Conservation (phyloP, 169 alveolate genomes). For the Eimeria tenella region DNA sequence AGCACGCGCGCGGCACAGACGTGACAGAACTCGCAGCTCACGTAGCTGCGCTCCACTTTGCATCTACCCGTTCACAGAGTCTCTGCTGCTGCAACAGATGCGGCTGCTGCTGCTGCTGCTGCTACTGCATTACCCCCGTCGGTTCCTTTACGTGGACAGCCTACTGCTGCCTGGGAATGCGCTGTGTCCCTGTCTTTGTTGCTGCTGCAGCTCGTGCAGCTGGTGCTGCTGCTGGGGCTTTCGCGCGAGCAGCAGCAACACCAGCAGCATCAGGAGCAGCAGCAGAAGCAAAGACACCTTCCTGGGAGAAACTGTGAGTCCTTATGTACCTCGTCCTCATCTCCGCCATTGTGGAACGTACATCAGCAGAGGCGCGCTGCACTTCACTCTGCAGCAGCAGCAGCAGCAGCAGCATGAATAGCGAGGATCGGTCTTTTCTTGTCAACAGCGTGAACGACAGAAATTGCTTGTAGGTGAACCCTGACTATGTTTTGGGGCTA, state of each 20-base stretch:
- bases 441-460: not conserved
- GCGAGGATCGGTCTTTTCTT: not conserved
- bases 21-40: not conserved
- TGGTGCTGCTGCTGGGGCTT: slow-evolving; percentile 16
- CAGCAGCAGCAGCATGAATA: slow-evolving; percentile 1
- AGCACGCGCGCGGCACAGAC: slow-evolving; percentile 9
- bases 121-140: not conserved
- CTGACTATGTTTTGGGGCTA: no score
- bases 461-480: no score
- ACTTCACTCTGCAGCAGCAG: slow-evolving; percentile 58
- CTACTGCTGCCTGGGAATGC: slow-evolving; percentile 67
- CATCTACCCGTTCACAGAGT: not conserved
- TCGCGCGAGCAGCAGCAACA: slow-evolving; percentile 11
- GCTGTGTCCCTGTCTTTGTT: slow-evolving; percentile 41
- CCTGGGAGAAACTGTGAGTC: slow-evolving; percentile 47
- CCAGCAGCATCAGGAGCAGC: slow-evolving; percentile 30
- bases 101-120: not conserved
- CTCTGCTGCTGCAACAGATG: not conserved
- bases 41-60: not conserved
- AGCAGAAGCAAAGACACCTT: slow-evolving; percentile 8
- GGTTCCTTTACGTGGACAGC: slow-evolving; percentile 52
- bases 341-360: slow-evolving; percentile 63
- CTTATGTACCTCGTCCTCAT: slow-evolving; percentile 72
- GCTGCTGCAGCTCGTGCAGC: slow-evolving; percentile 1
- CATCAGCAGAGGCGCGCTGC: slow-evolving; percentile 46